phyloP scores from a whole-genome alignment of 192 early-diverging fungal genomes.

The Coemansia sp. region DNA sequence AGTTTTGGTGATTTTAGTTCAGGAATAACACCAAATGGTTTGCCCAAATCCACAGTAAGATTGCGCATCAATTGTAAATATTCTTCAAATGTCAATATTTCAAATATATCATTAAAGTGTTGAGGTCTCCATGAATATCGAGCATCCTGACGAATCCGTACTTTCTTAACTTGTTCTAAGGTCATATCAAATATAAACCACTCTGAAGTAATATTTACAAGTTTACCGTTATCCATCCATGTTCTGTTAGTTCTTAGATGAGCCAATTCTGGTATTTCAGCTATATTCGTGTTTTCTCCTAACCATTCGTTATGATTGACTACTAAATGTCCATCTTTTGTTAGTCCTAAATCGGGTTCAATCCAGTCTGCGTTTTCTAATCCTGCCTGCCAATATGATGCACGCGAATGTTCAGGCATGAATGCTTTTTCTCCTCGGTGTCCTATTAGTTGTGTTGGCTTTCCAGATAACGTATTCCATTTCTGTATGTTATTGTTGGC shows the following conservation, averaged over 20 bases:
- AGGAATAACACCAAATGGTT: constrained; percentile 45
- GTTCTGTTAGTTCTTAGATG: constrained; percentile 31
- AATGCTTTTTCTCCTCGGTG: constrained; percentile 57
- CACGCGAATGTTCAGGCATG: constrained; percentile 51
- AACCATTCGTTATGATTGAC: constrained; percentile 57
- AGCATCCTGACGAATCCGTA: constrained; percentile 34
- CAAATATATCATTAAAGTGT: constrained; percentile 46
- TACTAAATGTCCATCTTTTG: constrained; percentile 50
- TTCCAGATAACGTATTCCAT: constrained; percentile 43
- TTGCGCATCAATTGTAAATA: constrained; percentile 46
- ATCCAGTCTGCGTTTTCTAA: constrained; percentile 51
- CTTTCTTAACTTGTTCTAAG: constrained; percentile 27
- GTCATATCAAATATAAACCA: constrained; percentile 55
- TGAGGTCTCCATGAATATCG: constrained; percentile 33
- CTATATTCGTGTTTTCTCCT: constrained; percentile 38
- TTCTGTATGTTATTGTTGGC: background rate
- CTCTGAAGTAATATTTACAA: constrained; percentile 21
- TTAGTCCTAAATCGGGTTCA: constrained; percentile 49
- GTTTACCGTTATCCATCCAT: constrained; percentile 23
- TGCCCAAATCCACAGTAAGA: constrained; percentile 24
- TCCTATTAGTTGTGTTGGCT: constrained; percentile 31
- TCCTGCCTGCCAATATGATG: constrained; percentile 54
- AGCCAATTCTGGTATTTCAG: constrained; percentile 20
- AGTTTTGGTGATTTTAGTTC: constrained; percentile 53
- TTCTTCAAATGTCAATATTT: constrained; percentile 49